Evolutionary conservation across 1,284 basidiomycete species (phyloP).

Genomic region (Cystobasidium sp.): DNA sequence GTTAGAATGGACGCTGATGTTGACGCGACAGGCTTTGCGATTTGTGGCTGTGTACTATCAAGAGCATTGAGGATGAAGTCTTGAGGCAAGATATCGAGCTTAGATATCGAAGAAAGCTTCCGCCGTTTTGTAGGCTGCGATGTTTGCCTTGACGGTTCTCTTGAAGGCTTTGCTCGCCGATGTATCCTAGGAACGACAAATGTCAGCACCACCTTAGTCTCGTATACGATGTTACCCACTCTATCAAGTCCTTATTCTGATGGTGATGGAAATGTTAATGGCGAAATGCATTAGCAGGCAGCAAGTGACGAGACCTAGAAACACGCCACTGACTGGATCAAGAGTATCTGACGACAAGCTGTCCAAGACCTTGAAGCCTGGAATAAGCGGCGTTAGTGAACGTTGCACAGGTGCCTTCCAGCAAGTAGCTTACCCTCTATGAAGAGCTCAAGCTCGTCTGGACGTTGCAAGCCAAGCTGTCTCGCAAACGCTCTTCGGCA

Average conservation of each 20-base stretch:
- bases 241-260: conserved; percentile 33
- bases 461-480: conserved; percentile 17
- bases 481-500: conserved; percentile 21
- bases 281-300: background rate
- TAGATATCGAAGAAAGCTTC: background rate
- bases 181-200: conserved; percentile 7
- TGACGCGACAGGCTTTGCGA: background rate
- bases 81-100: conserved; percentile 1
- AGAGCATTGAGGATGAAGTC: background rate
- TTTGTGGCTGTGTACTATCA: background rate
- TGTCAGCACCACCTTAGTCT: background rate
- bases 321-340: conserved; percentile 27
- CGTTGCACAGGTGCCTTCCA: background rate
- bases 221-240: conserved; percentile 7
- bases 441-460: conserved; percentile 14
- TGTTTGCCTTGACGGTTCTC: background rate
- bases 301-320: background rate
- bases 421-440: conserved; percentile 23
- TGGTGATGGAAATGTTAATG: background rate
- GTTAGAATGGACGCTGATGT: background rate
- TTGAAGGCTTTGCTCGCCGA: background rate
- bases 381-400: background rate
- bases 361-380: conserved; percentile 37
- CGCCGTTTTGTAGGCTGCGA: conserved; percentile 4
- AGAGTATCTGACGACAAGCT: conserved; percentile 19